phyloP scores from a whole-genome alignment of 768 basidiomycete genomes.

The Tricholoma terreum region DNA sequence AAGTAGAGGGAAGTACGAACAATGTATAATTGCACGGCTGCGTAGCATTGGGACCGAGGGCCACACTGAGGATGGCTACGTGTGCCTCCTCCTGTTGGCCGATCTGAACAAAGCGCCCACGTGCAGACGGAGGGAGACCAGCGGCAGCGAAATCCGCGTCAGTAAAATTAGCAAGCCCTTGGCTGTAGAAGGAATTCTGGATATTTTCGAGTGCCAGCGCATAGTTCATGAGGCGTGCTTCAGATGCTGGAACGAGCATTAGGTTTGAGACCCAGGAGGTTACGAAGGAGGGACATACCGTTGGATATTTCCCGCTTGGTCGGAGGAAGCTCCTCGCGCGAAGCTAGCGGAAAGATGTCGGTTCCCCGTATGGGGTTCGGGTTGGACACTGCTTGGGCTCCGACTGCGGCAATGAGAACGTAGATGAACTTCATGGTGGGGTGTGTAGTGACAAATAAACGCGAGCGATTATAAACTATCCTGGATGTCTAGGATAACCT shows the following conservation, averaged over 20 bases:
- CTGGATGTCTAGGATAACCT: neutral
- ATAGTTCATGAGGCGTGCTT: slow-evolving; percentile 35
- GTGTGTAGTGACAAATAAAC: neutral
- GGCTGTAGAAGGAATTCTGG: slow-evolving; percentile 44
- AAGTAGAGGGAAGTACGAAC: slow-evolving; percentile 26
- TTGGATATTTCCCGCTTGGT: neutral
- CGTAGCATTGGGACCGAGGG: slow-evolving; percentile 47
- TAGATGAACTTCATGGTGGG: neutral
- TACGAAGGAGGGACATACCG: neutral
- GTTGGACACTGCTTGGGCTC: neutral
- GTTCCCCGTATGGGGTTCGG: neutral
- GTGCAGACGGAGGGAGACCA: slow-evolving; percentile 45
- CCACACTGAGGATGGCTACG: slow-evolving; percentile 36
- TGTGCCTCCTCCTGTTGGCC: slow-evolving; percentile 50
- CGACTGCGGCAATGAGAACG: neutral
- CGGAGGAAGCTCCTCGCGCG: neutral
- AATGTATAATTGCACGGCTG: slow-evolving; percentile 60
- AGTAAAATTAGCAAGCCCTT: slow-evolving; percentile 41
- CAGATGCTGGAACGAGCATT: slow-evolving; percentile 1
- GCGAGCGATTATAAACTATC: too few species aligned
- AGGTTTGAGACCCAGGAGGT: neutral
- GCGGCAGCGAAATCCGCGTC: slow-evolving; percentile 42
- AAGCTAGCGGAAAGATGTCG: neutral
- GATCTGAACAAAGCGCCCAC: slow-evolving; percentile 48
- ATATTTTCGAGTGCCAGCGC: slow-evolving; percentile 50